These are phyloP conservation scores for Metschnikowia sp. DNA, from an alignment of 805 yeast species.

Conservation along the genomic window DNA sequence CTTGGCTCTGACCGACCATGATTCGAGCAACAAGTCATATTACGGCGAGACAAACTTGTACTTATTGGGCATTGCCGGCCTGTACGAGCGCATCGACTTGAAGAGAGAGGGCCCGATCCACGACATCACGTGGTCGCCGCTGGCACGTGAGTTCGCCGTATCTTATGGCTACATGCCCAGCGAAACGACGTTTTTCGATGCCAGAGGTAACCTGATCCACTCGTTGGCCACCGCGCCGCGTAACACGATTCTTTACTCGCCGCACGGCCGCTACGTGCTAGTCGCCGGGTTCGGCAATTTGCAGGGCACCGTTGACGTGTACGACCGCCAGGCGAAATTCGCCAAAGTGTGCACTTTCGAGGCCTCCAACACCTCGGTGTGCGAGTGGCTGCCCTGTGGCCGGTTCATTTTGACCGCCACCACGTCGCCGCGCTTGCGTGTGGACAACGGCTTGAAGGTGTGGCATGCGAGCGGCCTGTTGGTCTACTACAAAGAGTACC, in stretches of 20 bases:
- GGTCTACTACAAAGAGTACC: slow-evolving; percentile 72
- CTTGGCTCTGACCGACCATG: slow-evolving; percentile 93
- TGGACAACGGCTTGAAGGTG: slow-evolving; percentile 89
- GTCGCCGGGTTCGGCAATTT: slow-evolving; percentile 98
- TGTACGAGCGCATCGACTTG: slow-evolving; percentile 82
- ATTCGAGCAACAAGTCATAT: slow-evolving; percentile 87
- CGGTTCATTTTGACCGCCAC: slow-evolving; percentile 91
- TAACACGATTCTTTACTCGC: slow-evolving; percentile 88
- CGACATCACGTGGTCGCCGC: slow-evolving; percentile 96
- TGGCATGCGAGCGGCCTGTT: slow-evolving; percentile 91
- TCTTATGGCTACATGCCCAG: slow-evolving; percentile 98
- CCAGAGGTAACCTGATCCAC: slow-evolving; percentile 84
- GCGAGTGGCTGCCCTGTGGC: slow-evolving; percentile 98
- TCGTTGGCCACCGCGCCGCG: slow-evolving; percentile 83
- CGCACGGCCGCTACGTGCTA: slow-evolving; percentile 85
- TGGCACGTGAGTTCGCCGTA: slow-evolving; percentile 95
- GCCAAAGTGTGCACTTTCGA: slow-evolving; percentile 74
- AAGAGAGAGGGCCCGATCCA: slow-evolving; percentile 96
- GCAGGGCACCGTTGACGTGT: slow-evolving; percentile 93
- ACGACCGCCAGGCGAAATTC: slow-evolving; percentile 87
- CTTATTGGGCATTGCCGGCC: slow-evolving; percentile 85
- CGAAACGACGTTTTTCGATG: slow-evolving; percentile 88
- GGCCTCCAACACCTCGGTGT: slow-evolving; percentile 93
- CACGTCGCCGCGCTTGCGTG: slow-evolving; percentile 93
- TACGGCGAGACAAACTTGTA: slow-evolving; percentile 95